These are phyloP conservation scores for Asterophora lycoperdoides DNA, from an alignment of 768 basidiomycete genomes.

Conservation along the genomic window DNA sequence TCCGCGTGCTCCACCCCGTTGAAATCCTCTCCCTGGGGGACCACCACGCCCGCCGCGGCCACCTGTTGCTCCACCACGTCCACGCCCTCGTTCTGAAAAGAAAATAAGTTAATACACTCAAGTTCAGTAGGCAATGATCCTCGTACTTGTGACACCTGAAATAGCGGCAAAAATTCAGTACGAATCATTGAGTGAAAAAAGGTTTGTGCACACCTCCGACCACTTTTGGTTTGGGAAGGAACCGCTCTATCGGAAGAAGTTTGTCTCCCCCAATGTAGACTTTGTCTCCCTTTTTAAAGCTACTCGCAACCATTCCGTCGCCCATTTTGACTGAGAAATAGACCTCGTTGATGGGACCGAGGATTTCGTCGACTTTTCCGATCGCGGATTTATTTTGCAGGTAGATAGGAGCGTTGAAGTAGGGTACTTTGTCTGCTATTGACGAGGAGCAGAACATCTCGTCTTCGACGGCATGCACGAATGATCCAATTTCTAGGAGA, in stretches of 20 bases:
- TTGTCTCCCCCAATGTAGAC: slow-evolving; percentile 98
- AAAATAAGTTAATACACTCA: slow-evolving; percentile 9
- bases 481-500: slow-evolving; percentile 81
- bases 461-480: slow-evolving; percentile 93
- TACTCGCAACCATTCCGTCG: slow-evolving; percentile 90
- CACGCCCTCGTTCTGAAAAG: slow-evolving; percentile 39
- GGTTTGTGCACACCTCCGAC: slow-evolving; percentile 48
- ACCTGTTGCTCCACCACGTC: slow-evolving; percentile 36
- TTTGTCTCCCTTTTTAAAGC: slow-evolving; percentile 97
- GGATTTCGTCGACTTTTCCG: slow-evolving; percentile 97
- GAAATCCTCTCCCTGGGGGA: slow-evolving; percentile 42
- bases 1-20: slow-evolving; percentile 43
- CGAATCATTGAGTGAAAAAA: neutral
- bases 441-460: slow-evolving; percentile 94
- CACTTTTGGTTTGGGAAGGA: slow-evolving; percentile 92
- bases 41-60: slow-evolving; percentile 32
- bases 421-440: slow-evolving; percentile 88
- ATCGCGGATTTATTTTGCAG: slow-evolving; percentile 94
- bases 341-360: slow-evolving; percentile 99
- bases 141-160: slow-evolving; percentile 49
- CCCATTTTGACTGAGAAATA: slow-evolving; percentile 98
- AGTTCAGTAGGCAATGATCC: slow-evolving; percentile 5
- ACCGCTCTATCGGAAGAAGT: slow-evolving; percentile 91
- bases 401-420: slow-evolving; percentile 99
- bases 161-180: neutral